A percentile compares a stretch with the other conserved stretches of the same genome.
These are phyloP conservation scores for Zopfia rhizophila DNA, from an alignment of 2,329 filamentous ascomycete species.

Conservation along the genomic window DNA sequence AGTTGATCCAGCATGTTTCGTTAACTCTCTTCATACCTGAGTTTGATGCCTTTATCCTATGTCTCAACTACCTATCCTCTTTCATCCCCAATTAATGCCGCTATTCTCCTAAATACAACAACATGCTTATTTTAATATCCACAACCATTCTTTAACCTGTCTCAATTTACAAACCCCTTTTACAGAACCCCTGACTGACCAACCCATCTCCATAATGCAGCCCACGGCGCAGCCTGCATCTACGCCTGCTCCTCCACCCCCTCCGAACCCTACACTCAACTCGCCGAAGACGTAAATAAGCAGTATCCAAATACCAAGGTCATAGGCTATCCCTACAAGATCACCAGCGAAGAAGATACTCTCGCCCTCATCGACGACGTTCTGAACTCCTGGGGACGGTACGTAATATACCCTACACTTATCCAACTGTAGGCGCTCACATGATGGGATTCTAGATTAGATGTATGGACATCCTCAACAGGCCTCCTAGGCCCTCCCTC, in stretches of 20 bases:
- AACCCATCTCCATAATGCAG: constrained; percentile 44
- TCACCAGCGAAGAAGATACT: constrained; percentile 69
- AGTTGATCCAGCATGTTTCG: too few relatives aligned
- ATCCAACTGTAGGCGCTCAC: too few relatives aligned
- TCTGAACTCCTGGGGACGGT: constrained; percentile 66
- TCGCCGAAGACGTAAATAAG: constrained; percentile 57
- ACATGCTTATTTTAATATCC: not conserved
- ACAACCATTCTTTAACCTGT: not conserved
- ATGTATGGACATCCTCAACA: constrained; percentile 70
- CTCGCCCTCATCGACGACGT: constrained; percentile 71
- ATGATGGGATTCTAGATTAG: too few relatives aligned
- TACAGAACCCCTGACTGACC: not conserved
- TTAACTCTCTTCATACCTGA: not conserved
- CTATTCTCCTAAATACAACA: not conserved
- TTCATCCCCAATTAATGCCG: not conserved
- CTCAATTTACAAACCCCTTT: not conserved
- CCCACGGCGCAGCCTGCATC: constrained; percentile 72
- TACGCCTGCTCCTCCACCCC: constrained; percentile 65
- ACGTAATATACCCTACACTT: too few relatives aligned
- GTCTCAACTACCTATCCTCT: not conserved
- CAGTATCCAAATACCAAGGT: constrained; percentile 66
- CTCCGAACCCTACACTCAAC: constrained; percentile 53
- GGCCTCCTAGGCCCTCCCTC: constrained; percentile 67
- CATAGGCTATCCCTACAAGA: constrained; percentile 69
- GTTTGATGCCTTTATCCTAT: not conserved